phyloP scores from a whole-genome alignment of 768 basidiomycete genomes.

The Leccinum uliginosum region DNA sequence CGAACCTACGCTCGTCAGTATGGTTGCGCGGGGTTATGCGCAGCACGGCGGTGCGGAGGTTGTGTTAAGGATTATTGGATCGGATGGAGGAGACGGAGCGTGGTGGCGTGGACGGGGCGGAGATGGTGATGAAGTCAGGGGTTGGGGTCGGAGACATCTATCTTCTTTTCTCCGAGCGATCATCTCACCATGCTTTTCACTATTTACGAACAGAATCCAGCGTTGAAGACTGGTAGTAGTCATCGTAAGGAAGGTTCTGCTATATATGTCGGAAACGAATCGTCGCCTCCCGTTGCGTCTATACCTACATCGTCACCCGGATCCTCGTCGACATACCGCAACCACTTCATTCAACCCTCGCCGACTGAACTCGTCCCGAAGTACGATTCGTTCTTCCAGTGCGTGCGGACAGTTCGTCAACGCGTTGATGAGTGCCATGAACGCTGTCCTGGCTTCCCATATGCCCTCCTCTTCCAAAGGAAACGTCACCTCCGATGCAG shows the following conservation, averaged over 20 bases:
- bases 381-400: constrained; percentile 71
- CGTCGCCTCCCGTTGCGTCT: not conserved
- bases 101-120: too few relatives aligned
- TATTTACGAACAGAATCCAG: constrained; percentile 2
- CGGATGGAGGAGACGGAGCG: too few relatives aligned
- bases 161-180: not conserved
- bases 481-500: constrained; percentile 28
- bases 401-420: constrained; percentile 70
- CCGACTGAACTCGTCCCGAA: constrained; percentile 79
- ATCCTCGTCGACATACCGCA: constrained; percentile 51
- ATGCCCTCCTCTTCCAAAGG: constrained; percentile 58
- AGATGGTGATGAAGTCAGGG: too few relatives aligned
- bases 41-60: too few relatives aligned
- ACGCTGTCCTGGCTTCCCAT: constrained; percentile 79
- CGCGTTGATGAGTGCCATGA: constrained; percentile 77
- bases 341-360: constrained; percentile 81
- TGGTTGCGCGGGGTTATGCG: too few relatives aligned
- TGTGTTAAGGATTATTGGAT: too few relatives aligned
- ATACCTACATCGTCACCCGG: not conserved
- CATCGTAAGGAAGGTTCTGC: constrained; percentile 14
- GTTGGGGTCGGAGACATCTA: too few relatives aligned
- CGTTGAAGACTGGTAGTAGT: not conserved
- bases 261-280: constrained; percentile 10
- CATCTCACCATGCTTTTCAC: not conserved
- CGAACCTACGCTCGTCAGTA: too few relatives aligned